Conservation (phyloP, 2,329 filamentous ascomycete species). For the Didymella pomorum region DNA sequence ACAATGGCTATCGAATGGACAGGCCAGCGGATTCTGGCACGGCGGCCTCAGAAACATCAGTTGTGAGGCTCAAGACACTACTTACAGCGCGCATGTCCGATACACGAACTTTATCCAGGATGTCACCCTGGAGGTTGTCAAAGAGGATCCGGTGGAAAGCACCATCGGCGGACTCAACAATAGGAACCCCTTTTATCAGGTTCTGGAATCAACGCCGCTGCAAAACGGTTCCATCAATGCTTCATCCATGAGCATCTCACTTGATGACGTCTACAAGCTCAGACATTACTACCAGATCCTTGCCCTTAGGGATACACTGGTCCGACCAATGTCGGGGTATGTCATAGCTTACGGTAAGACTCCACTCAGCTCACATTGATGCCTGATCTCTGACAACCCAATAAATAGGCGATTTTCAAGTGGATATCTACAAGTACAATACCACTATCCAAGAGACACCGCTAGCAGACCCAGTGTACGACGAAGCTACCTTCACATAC, state of each 20-base stretch:
- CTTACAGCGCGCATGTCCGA: background rate
- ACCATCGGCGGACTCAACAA: background rate
- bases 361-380: background rate
- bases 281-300: background rate
- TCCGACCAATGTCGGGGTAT: background rate
- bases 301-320: background rate
- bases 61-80: background rate
- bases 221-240: background rate
- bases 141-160: background rate
- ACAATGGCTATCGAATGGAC: background rate
- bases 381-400: background rate
- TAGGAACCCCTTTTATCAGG: background rate
- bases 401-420: background rate
- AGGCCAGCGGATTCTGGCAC: background rate
- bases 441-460: background rate
- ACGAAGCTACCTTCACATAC: background rate
- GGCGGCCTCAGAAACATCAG: background rate
- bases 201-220: background rate
- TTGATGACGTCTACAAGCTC: background rate
- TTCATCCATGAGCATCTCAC: background rate
- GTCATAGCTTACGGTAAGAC: background rate
- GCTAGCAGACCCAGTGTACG: background rate
- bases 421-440: background rate
- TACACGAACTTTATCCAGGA: background rate
- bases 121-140: background rate